Base-by-base conservation (phyloP, 352 stramenopile species). In the Phytophthora agathidicida region DNA sequence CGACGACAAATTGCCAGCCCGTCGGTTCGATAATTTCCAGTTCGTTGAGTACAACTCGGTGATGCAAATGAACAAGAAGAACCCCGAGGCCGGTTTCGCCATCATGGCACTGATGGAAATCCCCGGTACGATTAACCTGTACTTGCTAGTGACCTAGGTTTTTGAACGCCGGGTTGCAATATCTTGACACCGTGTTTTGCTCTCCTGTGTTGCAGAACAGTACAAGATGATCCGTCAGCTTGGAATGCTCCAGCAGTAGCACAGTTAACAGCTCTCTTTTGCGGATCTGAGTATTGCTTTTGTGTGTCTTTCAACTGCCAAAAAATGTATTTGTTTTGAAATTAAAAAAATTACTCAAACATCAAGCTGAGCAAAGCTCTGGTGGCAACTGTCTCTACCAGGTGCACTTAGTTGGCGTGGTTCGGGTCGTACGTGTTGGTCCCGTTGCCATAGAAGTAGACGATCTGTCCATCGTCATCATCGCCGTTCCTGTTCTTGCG, bases 81-180 rank as follows among this genome's bases (percentile, higher is more conserved):
- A 88, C 58, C 80, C 78, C 0, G 78, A 91, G 31, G 74, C 75
- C 0, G 83, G 80, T 6, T 93, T 91, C 49, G 83, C 81, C 19
- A 89, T 89, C 33, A 73, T 68, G 46, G 81, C 83, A 20, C 65
- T 91, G 45, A 89, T 89, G 77, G 79, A 91, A 51, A 85, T 93
- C 27, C 81, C 81, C 54, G 83, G 82, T 91, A 68, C 17, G 52
- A 52, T n/a, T n/a, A n/a, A 26, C 1, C 6, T 46, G 5, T 54
- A 5, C n/a, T 3, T 35, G 44, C 26, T 65, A n/a, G n/a, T n/a
- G n/a, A n/a, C n/a, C n/a, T n/a, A n/a, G n/a, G n/a, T n/a, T n/a
- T n/a, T n/a, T n/a, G n/a, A n/a, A n/a, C n/a, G n/a, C n/a, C n/a
- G n/a, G n/a, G n/a, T n/a, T n/a, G n/a, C n/a, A n/a, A n/a, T n/a